phyloP scores from a whole-genome alignment of 176 grass and related monocot genomes.

The Musa troglodytarum region DNA sequence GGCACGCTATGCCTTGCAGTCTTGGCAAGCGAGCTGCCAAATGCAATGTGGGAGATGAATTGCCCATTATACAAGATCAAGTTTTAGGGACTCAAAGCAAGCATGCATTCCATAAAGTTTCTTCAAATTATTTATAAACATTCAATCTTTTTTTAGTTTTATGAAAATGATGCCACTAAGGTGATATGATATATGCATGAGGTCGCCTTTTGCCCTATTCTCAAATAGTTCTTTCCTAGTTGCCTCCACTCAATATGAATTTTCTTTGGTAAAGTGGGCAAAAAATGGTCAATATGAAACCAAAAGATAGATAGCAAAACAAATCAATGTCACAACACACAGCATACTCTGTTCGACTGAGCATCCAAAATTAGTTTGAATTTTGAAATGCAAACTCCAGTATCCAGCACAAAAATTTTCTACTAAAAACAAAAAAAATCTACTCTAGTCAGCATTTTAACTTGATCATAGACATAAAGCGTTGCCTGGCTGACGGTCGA shows the following conservation, averaged over 20 bases:
- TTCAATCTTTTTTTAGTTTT: too few relatives aligned
- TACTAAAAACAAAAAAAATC: neutral
- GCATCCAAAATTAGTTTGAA: too few relatives aligned
- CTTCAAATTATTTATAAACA: too few relatives aligned
- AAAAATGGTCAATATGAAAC: neutral
- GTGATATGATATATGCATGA: too few relatives aligned
- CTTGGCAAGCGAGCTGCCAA: constrained; percentile 77
- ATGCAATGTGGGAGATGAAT: constrained; percentile 84
- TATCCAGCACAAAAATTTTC: neutral
- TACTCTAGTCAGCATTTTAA: neutral
- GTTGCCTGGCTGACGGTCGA: neutral
- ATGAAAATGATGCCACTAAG: too few relatives aligned
- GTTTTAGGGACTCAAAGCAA: constrained; percentile 19
- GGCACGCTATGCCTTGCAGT: constrained; percentile 46
- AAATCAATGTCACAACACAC: neutral
- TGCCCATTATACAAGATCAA: constrained; percentile 85
- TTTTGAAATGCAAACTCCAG: too few relatives aligned
- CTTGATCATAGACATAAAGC: neutral
- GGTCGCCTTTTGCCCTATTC: too few relatives aligned
- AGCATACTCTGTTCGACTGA: too few relatives aligned
- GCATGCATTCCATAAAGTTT: too few relatives aligned
- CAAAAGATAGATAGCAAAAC: neutral
- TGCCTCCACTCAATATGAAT: neutral
- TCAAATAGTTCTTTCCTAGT: too few relatives aligned
- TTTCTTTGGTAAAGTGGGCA: neutral